Evolutionary conservation across 2,329 filamentous ascomycete species (phyloP), one percentile per base, ranked within the genome.

Genomic region (Cercospora sesami): DNA sequence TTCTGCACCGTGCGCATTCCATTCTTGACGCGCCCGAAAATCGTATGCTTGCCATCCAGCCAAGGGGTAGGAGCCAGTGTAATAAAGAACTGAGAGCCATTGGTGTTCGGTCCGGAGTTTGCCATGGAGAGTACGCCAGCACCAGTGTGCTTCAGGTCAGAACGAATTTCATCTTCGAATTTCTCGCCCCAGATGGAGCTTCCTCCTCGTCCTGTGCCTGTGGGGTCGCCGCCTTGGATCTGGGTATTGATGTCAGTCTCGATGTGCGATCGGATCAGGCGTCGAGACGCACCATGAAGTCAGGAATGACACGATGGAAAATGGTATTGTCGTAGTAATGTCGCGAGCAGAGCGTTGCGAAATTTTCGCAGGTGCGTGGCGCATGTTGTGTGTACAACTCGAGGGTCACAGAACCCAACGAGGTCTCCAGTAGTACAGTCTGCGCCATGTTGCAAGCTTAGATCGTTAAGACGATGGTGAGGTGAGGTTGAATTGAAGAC

Each of bases 31-130:
- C 94, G 84, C 0, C 95, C 95, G 78, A 99, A 99, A 73, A 99
- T 96, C 10, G 94, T 96, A 79, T 99, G 94, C 80, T 97, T 97
- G 23, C 94, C 93, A 80, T 99, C 95, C 68, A 99, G 82, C 94
- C 94, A 98, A 0, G 95, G 95, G 16, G 95, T 94, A 4, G 94
- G 94, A 7, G 93, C 94, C 36, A 98, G 85, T 0, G 95, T 98
- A 73, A 99, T 89, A 79, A 98, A 98, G 81, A 98, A 99, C 81
- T 98, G 95, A 67, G 89, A 92, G 23, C 94, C 94, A 79, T 98
- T 98, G 39, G 94, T 96, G 79, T 98, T 89, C 8, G 92, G 92
- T 0, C 95, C 95, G 16, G 90, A 89, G 81, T 99, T 99, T 68
- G 95, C 95, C 95, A 99, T 99, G 81, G 90, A 93, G 74, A 99